Percentiles rank a stretch among this genome's conserved stretches.
Evolutionary conservation across 2,329 filamentous ascomycete species (phyloP).

Genomic region (Dothideomycetidae sp.): DNA sequence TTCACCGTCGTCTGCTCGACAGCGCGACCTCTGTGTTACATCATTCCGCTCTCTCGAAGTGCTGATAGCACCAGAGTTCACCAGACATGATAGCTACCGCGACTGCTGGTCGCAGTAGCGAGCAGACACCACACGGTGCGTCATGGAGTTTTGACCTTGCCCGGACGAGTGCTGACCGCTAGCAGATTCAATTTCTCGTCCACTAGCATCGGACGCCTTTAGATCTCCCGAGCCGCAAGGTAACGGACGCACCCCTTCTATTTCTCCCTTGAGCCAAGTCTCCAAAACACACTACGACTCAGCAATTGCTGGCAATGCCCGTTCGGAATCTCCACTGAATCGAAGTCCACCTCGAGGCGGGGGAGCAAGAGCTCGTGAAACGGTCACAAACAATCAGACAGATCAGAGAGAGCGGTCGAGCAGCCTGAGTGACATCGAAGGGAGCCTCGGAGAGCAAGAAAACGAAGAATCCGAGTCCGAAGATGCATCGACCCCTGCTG

Average conservation of each 20-base stretch:
- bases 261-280: conserved; percentile 22
- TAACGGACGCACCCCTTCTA: conserved; percentile 17
- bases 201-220: conserved; percentile 4
- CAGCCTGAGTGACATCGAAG: conserved; percentile 83
- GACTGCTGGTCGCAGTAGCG: conserved; percentile 16
- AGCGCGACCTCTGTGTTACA: not conserved
- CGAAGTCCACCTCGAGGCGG: too few species aligned
- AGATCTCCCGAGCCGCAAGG: conserved; percentile 6
- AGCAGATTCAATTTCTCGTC: conserved; percentile 4
- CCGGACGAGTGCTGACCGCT: too few species aligned
- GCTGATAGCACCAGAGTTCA: not conserved
- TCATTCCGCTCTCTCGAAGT: conserved; percentile 1
- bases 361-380: not conserved
- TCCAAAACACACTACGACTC: conserved; percentile 17
- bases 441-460: conserved; percentile 50
- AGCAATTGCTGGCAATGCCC: not conserved
- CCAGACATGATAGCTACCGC: conserved; percentile 15
- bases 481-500: conserved; percentile 5
- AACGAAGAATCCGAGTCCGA: conserved; percentile 9
- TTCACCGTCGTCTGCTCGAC: too few species aligned
- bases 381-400: not conserved
- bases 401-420: conserved; percentile 48
- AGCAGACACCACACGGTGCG: conserved; percentile 9
- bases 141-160: too few species aligned
- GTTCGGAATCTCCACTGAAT: not conserved